Evolutionary conservation across 352 stramenopile genomes (phyloP), one percentile per base, ranked within the genome.

Genomic region (Phytophthora idaei): DNA sequence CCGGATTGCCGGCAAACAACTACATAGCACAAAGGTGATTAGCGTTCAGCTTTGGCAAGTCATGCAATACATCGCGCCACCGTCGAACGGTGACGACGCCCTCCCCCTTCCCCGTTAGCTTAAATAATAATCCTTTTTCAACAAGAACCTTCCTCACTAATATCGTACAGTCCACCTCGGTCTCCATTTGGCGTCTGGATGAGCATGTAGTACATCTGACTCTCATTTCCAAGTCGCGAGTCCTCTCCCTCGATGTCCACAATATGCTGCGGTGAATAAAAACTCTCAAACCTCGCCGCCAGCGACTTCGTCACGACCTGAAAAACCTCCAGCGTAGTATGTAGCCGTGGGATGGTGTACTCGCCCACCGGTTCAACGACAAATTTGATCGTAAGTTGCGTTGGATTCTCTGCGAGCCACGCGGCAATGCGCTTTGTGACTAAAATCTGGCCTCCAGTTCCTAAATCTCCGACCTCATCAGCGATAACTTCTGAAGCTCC

Each of bases 401-500:
- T 64, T 4, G 62, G 52, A 42, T 77, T 73, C 3, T 54, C 49
- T 31, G 14, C 11, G 3, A 87, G 66, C 67, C 70, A 85, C 14
- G 78, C 56, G 0, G 78, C 80, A 21, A 89, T 61, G 4, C 77
- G 68, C 9, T 76, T 67, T 0, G 77, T 89, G 32, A 79, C 66
- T 10, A 89, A 53, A 63, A 89, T 85, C 42, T 89, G 80, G 1
- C 80, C 80, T 49, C 80, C 80, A 49, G 65, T 59, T 8, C 77
- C 77, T 4, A 87, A 46, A 21, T 83, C 80, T 37, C 76, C 77
- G 2, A 89, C 71, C 45, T 83, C 78, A 9, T 81, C 76, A 1
- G 77, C 77, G 29, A 89, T 85, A 25, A 81, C 67, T 31, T 83
- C 74, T 0, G 77, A 82, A 47, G 70, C 67, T 10, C 80, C 80